Conservation (phyloP, 75 land plant genomes). For the Sequoia sempervirens region DNA sequence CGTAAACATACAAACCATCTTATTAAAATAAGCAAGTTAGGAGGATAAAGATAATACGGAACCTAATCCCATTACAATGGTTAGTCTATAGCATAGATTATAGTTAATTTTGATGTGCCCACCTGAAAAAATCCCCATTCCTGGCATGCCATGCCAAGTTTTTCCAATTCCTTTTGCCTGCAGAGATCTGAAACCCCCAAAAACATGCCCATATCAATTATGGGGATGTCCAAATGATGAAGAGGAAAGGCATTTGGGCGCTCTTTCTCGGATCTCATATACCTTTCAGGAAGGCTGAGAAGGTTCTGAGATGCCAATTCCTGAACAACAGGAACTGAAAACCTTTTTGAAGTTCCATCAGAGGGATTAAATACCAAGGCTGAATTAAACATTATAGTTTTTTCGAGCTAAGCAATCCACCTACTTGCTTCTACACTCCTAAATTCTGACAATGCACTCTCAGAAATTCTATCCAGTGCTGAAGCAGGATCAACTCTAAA, state of each 20-base stretch:
- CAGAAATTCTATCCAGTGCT: too few species aligned
- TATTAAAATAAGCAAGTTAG: too few species aligned
- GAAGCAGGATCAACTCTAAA: too few species aligned
- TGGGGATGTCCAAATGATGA: background rate
- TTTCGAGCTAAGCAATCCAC: background rate
- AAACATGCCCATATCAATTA: background rate
- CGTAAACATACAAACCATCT: too few species aligned
- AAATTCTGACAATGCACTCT: too few species aligned
- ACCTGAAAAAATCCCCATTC: conserved; percentile 13
- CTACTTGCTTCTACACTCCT: background rate
- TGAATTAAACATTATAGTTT: background rate
- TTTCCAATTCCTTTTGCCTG: background rate
- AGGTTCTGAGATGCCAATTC: background rate
- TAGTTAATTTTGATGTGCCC: background rate
- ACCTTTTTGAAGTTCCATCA: background rate
- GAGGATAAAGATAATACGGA: too few species aligned
- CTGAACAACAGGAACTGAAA: background rate
- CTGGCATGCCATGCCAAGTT: background rate
- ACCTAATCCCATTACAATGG: too few species aligned
- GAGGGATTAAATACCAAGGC: background rate
- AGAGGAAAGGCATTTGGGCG: background rate
- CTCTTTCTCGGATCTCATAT: conserved; percentile 2
- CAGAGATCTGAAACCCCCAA: background rate
- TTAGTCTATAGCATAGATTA: background rate
- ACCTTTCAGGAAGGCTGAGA: background rate